Conservation (phyloP, 768 basidiomycete species). For the Termitomyces sp. region DNA sequence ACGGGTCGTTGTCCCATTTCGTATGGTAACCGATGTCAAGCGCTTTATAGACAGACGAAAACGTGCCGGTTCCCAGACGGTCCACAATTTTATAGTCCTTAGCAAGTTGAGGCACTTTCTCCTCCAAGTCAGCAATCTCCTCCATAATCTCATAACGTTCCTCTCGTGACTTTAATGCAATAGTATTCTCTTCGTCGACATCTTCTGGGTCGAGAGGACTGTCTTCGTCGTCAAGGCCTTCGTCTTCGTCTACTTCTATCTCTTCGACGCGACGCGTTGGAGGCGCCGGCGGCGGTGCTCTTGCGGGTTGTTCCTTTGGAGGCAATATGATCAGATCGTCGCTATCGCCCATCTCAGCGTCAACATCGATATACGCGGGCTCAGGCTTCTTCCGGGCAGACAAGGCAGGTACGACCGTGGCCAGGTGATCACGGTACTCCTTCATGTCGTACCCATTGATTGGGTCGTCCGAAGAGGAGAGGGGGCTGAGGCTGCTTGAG, state of each 20-base stretch:
- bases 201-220: conserved; percentile 32
- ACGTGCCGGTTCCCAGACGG: conserved; percentile 94
- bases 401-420: conserved; percentile 33
- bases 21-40: conserved; percentile 72
- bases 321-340: conserved; percentile 31
- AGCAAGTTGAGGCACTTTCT: conserved; percentile 60
- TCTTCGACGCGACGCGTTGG: background rate
- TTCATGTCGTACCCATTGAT: conserved; percentile 35
- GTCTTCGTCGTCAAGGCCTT: conserved; percentile 22
- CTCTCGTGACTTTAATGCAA: conserved; percentile 52
- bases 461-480: conserved; percentile 56
- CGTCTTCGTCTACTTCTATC: background rate
- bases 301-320: background rate
- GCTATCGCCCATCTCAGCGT: conserved; percentile 43
- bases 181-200: conserved; percentile 60
- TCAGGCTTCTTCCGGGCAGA: conserved; percentile 11
- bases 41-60: conserved; percentile 99
- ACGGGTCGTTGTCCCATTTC: conserved; percentile 73
- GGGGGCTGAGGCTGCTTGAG: conserved; percentile 16
- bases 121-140: conserved; percentile 74
- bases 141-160: conserved; percentile 71
- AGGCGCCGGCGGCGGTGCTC: background rate
- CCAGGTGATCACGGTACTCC: conserved; percentile 49
- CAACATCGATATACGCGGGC: conserved; percentile 36
- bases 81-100: conserved; percentile 79